A percentile compares a stretch with the other conserved stretches of the same genome.
phyloP scores from a whole-genome alignment of 352 stramenopile species.

The Pythium rishiriense region DNA sequence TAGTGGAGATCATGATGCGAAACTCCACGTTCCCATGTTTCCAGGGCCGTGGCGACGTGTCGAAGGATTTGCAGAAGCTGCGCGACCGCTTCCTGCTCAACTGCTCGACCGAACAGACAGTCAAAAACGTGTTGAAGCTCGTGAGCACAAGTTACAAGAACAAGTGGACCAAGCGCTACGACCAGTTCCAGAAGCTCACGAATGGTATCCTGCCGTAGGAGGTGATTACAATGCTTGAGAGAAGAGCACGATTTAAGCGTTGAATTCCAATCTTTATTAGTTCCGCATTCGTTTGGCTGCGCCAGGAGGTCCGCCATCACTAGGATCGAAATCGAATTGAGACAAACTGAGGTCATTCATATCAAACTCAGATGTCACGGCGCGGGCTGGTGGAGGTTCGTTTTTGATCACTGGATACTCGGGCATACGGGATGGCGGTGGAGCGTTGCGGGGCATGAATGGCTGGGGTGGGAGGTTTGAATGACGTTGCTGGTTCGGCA shows the following conservation, averaged over 20 bases:
- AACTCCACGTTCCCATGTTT: conserved; percentile 83
- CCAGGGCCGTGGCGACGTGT: conserved; percentile 80
- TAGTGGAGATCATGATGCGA: conserved; percentile 84
- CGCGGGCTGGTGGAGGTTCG: conserved; percentile 21
- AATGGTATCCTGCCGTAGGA: conserved; percentile 83
- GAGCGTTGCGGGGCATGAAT: conserved; percentile 38
- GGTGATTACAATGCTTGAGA: not conserved
- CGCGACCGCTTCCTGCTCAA: conserved; percentile 86
- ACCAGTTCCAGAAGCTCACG: conserved; percentile 93
- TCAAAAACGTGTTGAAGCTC: conserved; percentile 89
- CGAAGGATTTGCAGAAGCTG: conserved; percentile 77
- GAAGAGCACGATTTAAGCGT: not conserved
- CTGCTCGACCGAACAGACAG: conserved; percentile 85
- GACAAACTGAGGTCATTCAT: conserved; percentile 84
- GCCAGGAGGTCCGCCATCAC: conserved; percentile 25
- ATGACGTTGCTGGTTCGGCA: conserved; percentile 14
- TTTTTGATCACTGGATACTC: conserved; percentile 29
- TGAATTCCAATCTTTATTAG: conserved; percentile 20
- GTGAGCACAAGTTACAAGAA: conserved; percentile 94
- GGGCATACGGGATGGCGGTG: conserved; percentile 46
- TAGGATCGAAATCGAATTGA: conserved; percentile 83
- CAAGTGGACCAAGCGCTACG: conserved; percentile 98
- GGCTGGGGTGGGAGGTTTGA: conserved; percentile 22
- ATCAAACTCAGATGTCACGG: conserved; percentile 45
- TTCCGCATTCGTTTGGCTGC: conserved; percentile 45